Evolutionary conservation across 805 yeast species (phyloP), one percentile per base, ranked within the genome.

Genomic region (Monosporozyma yasuniensis): DNA sequence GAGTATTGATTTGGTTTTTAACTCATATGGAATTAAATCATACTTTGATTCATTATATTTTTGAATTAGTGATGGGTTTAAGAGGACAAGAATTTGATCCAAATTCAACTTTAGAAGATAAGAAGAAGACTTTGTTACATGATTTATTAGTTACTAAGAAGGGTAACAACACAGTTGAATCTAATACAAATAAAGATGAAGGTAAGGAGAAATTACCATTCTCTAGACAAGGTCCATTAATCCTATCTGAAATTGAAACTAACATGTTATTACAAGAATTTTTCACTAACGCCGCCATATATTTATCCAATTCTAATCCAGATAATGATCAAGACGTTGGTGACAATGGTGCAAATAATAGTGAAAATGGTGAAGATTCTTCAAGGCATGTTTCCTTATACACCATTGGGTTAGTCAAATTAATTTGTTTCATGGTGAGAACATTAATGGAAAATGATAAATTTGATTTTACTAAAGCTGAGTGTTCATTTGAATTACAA

Each of bases 181-280:
- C 14, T 25, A 16, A 18, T 5, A 11, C 10, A 14, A 21, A 19
- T 3, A 49, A 46, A 19, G 48, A 44, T 14, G 56, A 59, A 19
- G 50, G 52, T 27, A 53, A 53, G 12, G 50, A 49, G 27, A 43
- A 53, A 44, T 37, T 61, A 9, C 57, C 62, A 12, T 80, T 81
- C 57, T 78, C 86, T 9, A 72, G 91, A 59, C 69, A 71, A 54
- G 90, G 89, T 0, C 49, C 67, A 0, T 53, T 84, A 19, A 68
- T 64, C 4, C 64, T 84, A 34, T 77, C 84, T 14, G 78, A 74
- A 10, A 72, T 81, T 46, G 91, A 84, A 56, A 72, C 68, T 52
- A 76, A 78, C 55, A 81, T 83, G 87, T 59, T 85, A 12, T 62
- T 85, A 35, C 89, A 83, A 65, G 88, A 82, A 61, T 81, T 84